Percentiles rank a stretch among this genome's conserved stretches.
phyloP scores from a whole-genome alignment of 2,329 filamentous ascomycete genomes.

The Trichoderma koningiopsis region DNA sequence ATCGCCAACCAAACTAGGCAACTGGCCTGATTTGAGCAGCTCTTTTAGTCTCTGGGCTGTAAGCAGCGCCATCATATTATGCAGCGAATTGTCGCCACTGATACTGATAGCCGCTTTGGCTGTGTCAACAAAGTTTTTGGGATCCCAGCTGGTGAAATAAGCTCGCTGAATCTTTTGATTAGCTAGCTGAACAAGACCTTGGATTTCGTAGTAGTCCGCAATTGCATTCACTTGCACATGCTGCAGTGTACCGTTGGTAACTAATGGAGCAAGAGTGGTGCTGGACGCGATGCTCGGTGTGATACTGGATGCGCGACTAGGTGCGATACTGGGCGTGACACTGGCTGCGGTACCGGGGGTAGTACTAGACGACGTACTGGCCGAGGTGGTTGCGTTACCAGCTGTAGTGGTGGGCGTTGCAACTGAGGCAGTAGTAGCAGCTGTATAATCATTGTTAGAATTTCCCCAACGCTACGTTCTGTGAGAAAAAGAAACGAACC shows the following conservation, averaged over 20 bases:
- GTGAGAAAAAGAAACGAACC: neutral
- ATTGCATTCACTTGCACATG: conserved; percentile 32
- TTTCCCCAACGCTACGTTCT: neutral
- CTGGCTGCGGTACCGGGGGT: neutral
- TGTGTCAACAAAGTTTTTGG: neutral
- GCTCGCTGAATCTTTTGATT: conserved; percentile 24
- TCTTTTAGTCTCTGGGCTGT: conserved; percentile 2
- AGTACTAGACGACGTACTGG: neutral
- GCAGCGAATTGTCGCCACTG: conserved; percentile 17
- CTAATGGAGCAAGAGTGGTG: neutral
- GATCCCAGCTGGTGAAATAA: conserved; percentile 8
- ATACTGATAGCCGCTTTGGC: conserved; percentile 9
- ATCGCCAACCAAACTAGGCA: conserved; percentile 6
- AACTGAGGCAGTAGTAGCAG: neutral
- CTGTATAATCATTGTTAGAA: neutral
- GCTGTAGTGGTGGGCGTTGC: no score
- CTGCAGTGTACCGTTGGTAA: conserved; percentile 19
- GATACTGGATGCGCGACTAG: no score
- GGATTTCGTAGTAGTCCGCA: conserved; percentile 30
- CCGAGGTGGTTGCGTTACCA: neutral
- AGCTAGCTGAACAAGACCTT: conserved; percentile 25
- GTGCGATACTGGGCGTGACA: neutral
- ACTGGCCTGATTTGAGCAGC: neutral
- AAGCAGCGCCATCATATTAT: conserved; percentile 3
- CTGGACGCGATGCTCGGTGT: no score